Conservation (phyloP, 208 protist genomes). For the Acanthamoeba royreba region DNA sequence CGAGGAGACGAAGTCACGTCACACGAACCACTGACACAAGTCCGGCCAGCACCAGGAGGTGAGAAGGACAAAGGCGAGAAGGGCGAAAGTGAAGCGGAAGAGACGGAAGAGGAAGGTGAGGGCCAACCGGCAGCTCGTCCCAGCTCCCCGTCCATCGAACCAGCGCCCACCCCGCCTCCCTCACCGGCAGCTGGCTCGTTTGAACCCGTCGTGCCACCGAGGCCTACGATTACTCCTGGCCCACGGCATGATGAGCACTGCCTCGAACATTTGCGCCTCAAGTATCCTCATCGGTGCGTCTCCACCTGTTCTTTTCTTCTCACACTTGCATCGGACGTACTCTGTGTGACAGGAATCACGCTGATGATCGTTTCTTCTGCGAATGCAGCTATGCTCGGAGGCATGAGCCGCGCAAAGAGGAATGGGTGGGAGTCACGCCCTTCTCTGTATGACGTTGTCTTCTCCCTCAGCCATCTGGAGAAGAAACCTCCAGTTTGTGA, state of each 20-base stretch:
- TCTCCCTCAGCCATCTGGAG: neutral
- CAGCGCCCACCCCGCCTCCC: too few species aligned
- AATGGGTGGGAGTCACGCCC: neutral
- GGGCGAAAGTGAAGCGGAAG: too few species aligned
- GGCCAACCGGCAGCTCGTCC: too few species aligned
- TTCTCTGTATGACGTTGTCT: neutral
- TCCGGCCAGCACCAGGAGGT: too few species aligned
- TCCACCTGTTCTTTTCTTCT: too few species aligned
- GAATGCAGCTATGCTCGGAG: neutral
- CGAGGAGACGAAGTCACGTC: too few species aligned
- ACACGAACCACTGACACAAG: too few species aligned
- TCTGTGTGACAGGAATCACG: neutral
- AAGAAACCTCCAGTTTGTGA: neutral
- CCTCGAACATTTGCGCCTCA: neutral
- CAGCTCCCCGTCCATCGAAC: too few species aligned
- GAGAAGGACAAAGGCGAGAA: too few species aligned
- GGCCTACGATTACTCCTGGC: neutral
- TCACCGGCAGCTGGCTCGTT: neutral
- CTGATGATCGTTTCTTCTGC: neutral
- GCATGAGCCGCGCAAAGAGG: neutral
- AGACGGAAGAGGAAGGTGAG: too few species aligned
- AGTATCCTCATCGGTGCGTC: neutral
- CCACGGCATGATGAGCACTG: too few species aligned
- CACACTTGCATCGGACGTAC: neutral
- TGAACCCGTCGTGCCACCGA: neutral